Evolutionary conservation across 148 eudicot genomes (phyloP).

Genomic region (Rhododendron griersonianum): DNA sequence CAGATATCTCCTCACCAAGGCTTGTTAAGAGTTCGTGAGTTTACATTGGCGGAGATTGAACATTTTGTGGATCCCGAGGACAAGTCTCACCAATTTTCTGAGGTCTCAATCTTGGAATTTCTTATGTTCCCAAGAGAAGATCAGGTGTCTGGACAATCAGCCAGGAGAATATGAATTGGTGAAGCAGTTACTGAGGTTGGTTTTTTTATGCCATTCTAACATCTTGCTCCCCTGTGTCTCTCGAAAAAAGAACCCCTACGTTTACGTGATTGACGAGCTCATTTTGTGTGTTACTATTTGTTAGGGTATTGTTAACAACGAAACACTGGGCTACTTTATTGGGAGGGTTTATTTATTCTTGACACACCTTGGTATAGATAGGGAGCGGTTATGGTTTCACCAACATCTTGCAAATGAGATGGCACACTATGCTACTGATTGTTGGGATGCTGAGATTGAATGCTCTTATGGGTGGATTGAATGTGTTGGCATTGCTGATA

Average conservation of each 20-base stretch:
- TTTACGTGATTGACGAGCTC: not conserved
- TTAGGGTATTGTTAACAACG: constrained; percentile 87
- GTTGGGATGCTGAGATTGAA: constrained; percentile 99
- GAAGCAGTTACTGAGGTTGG: constrained; percentile 87
- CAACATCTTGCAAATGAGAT: constrained; percentile 98
- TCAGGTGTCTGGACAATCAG: constrained; percentile 77
- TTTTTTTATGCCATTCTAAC: not conserved
- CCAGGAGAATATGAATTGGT: constrained; percentile 54
- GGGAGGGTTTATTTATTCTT: constrained; percentile 88
- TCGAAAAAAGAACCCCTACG: no score
- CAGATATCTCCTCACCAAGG: constrained; percentile 99
- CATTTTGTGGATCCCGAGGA: constrained; percentile 98
- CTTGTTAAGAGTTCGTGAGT: constrained; percentile 90
- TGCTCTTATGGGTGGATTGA: no score
- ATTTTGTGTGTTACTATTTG: constrained; percentile 9
- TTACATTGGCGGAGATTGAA: constrained; percentile 91
- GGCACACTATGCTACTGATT: constrained; percentile 99
- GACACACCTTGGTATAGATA: constrained; percentile 81
- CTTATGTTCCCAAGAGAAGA: constrained; percentile 92
- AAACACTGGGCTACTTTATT: constrained; percentile 87
- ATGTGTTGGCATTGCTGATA: no score
- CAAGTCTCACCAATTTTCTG: constrained; percentile 80
- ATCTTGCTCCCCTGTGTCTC: not conserved
- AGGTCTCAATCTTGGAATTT: constrained; percentile 69
- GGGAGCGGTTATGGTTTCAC: constrained; percentile 74